These are phyloP conservation scores for Boletus vermiculosoides DNA, from an alignment of 768 basidiomycete species.

Conservation along the genomic window DNA sequence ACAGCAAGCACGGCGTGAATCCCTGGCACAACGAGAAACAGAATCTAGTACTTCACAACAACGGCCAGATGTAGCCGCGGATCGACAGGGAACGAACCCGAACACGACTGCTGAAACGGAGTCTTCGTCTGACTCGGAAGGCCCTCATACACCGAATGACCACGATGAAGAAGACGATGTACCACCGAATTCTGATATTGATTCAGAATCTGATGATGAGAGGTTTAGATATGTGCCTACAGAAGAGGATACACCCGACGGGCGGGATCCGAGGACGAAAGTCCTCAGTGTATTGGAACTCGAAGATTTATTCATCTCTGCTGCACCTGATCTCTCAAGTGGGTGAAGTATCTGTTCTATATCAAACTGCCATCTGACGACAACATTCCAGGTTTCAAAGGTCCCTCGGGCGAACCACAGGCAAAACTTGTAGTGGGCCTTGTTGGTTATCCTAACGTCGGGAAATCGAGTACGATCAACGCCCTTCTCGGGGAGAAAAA, in stretches of 20 bases:
- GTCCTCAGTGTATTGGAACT: slow-evolving; percentile 86
- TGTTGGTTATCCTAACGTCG: slow-evolving; percentile 98
- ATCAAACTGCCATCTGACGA: neutral
- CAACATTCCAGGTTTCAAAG: slow-evolving; percentile 55
- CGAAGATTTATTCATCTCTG: slow-evolving; percentile 73
- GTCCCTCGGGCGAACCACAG: slow-evolving; percentile 54
- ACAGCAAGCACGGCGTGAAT: slow-evolving; percentile 69
- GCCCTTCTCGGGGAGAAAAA: slow-evolving; percentile 94
- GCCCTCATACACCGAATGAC: slow-evolving; percentile 27
- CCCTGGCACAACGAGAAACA: slow-evolving; percentile 27
- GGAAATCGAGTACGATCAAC: slow-evolving; percentile 98
- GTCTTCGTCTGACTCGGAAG: slow-evolving; percentile 34
- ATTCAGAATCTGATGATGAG: slow-evolving; percentile 35
- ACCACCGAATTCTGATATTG: slow-evolving; percentile 27
- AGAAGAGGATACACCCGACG: slow-evolving; percentile 53
- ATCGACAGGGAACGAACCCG: neutral
- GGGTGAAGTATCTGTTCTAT: slow-evolving; percentile 24
- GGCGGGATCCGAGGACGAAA: slow-evolving; percentile 62
- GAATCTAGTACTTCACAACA: slow-evolving; percentile 15
- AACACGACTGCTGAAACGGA: slow-evolving; percentile 13
- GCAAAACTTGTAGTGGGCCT: slow-evolving; percentile 78
- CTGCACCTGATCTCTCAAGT: slow-evolving; percentile 73
- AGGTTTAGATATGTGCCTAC: slow-evolving; percentile 49
- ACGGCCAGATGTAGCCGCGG: neutral
- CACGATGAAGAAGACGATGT: slow-evolving; percentile 31